Evolutionary conservation across 331 rosid species (phyloP), one percentile per base, ranked within the genome.

Genomic region (Rosa hybrid): DNA sequence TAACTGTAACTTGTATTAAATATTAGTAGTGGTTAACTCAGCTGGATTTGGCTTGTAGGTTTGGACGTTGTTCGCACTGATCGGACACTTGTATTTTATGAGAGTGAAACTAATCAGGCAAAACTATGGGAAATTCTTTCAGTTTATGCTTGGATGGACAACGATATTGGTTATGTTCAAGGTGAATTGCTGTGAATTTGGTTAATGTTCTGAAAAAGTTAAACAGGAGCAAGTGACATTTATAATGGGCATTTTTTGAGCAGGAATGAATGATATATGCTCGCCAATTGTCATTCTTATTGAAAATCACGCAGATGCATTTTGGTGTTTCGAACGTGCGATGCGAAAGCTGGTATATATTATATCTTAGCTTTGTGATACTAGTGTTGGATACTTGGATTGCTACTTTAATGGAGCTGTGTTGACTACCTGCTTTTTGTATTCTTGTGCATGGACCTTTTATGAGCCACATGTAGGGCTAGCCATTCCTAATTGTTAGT

Each of bases 181-280:
- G 98, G 98, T 88, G 86, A 73, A 73, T 80, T 65, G 4, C 56
- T 72, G 27, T 67, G 21, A 54, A 67, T 72, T 80, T 78, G 34
- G 48, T 60, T 23, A 59, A 71, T 78, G 54, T 57, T 53, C 74
- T 75, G 50, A 68, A 54, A 75, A 80, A 70, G 51, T 68, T 75
- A 65, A 80, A 54, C 48, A 74, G 51, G 54, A 68, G 63, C 70
- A 49, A 80, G 74, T 68, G 62, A 67, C 74, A 75, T 1, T 68
- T 77, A 75, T 72, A 71, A 69, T 75, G 50, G 67, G 57, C 44
- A 48, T 59, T 68, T 62, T 59, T 78, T 76, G 83, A 48, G 84
- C 91, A 92, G 98, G 98, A 82, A 95, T 95, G 98, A 95, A 93
- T 74, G 98, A 95, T 84, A 92, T 95, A 79, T 91, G 98, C 88